Conservation (phyloP, 140 eudicot genomes). For the Senecio squalidus region DNA sequence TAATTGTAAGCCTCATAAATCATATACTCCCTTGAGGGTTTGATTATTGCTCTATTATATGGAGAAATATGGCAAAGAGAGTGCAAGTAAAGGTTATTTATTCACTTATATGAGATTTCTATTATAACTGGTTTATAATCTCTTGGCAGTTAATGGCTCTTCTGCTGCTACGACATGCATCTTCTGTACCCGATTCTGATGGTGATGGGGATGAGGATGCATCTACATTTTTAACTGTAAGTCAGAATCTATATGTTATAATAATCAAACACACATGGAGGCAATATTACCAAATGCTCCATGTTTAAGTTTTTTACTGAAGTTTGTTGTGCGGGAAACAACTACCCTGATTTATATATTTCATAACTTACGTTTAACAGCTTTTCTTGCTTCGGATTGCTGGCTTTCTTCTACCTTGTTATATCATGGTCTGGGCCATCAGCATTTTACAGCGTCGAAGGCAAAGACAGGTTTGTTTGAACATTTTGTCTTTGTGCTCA, state of each 20-base stretch:
- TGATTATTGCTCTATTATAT: background rate
- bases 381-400: constrained; percentile 85
- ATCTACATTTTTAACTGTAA: constrained; percentile 76
- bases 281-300: no score
- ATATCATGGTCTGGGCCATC: constrained; percentile 89
- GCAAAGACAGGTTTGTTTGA: constrained; percentile 74
- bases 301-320: no score
- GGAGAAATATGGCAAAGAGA: background rate
- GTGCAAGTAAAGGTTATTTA: background rate
- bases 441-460: constrained; percentile 91
- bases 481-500: background rate
- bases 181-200: constrained; percentile 60
- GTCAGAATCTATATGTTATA: constrained; percentile 18
- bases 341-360: background rate
- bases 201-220: constrained; percentile 76
- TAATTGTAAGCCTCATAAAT: constrained; percentile 52
- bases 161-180: constrained; percentile 77
- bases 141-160: constrained; percentile 81
- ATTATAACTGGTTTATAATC: background rate
- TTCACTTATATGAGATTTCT: background rate
- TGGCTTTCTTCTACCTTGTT: constrained; percentile 92
- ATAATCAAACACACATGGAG: background rate
- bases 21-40: background rate
- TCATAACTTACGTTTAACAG: constrained; percentile 28
- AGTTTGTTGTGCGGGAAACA: background rate